Percentiles rank a stretch among this genome's conserved stretches.
phyloP scores from a whole-genome alignment of 2,329 filamentous ascomycete genomes.

The Claviceps monticola region DNA sequence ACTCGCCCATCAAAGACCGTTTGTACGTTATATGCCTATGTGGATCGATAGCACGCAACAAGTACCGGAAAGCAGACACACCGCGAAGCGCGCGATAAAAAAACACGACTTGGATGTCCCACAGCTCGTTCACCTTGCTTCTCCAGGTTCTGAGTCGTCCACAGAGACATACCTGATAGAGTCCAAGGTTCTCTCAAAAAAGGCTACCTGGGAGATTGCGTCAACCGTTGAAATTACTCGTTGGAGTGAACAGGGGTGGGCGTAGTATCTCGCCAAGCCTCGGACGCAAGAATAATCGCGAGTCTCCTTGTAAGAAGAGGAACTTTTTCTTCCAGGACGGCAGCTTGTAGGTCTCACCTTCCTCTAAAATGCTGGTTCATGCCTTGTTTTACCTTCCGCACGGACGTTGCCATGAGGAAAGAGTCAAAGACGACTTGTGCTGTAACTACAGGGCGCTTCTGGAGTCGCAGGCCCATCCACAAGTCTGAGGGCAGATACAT shows the following conservation, averaged over 20 bases:
- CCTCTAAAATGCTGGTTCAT: conserved; percentile 8
- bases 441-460: conserved; percentile 5
- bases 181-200: conserved; percentile 10
- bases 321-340: conserved; percentile 7
- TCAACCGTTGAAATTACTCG: conserved; percentile 9
- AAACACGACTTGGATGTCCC: conserved; percentile 3
- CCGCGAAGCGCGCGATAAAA: neutral
- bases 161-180: conserved; percentile 3
- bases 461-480: conserved; percentile 11
- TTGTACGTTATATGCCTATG: no score
- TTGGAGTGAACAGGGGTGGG: conserved; percentile 11
- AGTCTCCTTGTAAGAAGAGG: conserved; percentile 10
- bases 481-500: conserved; percentile 11
- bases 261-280: conserved; percentile 8
- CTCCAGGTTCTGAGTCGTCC: conserved; percentile 12
- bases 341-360: conserved; percentile 10
- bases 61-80: neutral
- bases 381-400: conserved; percentile 9
- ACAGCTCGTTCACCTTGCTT: conserved; percentile 1
- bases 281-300: conserved; percentile 11
- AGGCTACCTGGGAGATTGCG: conserved; percentile 9
- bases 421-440: conserved; percentile 7
- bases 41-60: neutral
- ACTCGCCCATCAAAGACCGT: neutral
- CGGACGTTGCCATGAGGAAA: conserved; percentile 8